A percentile compares a stretch with the other conserved stretches of the same genome.
These are phyloP conservation scores for Acacia concinna DNA, from an alignment of 331 rosid species.

Conservation along the genomic window DNA sequence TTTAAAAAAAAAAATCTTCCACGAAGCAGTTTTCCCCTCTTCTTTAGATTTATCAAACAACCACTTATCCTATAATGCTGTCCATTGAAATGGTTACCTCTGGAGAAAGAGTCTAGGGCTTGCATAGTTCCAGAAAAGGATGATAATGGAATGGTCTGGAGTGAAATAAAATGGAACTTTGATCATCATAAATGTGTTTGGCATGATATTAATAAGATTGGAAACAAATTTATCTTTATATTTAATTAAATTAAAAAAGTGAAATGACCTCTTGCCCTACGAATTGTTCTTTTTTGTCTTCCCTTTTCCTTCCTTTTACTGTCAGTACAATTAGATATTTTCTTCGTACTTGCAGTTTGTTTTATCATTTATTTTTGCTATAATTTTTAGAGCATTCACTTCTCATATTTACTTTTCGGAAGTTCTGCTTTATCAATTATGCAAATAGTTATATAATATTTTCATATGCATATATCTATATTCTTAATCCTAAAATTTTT, in stretches of 20 bases:
- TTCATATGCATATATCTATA: background rate
- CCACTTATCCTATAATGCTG: background rate
- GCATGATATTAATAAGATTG: too few species aligned
- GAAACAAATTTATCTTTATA: too few species aligned
- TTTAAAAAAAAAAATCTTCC: background rate
- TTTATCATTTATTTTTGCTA: background rate
- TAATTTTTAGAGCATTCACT: background rate
- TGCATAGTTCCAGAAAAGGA: too few species aligned
- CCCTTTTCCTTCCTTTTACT: background rate
- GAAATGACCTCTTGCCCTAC: background rate
- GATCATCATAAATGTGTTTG: too few species aligned
- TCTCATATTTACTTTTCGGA: background rate
- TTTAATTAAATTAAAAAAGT: background rate
- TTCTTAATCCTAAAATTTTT: background rate
- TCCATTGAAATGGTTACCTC: background rate
- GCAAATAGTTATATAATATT: background rate
- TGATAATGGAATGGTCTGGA: too few species aligned
- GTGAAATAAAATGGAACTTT: too few species aligned
- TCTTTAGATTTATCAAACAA: background rate
- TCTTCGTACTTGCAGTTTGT: background rate
- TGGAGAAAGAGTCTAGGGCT: background rate
- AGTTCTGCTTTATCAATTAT: background rate
- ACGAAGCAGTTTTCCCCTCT: background rate
- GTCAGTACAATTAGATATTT: background rate
- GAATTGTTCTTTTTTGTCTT: background rate